These are phyloP conservation scores for Plantago major DNA, from an alignment of 257 asterid genomes.

Conservation along the genomic window DNA sequence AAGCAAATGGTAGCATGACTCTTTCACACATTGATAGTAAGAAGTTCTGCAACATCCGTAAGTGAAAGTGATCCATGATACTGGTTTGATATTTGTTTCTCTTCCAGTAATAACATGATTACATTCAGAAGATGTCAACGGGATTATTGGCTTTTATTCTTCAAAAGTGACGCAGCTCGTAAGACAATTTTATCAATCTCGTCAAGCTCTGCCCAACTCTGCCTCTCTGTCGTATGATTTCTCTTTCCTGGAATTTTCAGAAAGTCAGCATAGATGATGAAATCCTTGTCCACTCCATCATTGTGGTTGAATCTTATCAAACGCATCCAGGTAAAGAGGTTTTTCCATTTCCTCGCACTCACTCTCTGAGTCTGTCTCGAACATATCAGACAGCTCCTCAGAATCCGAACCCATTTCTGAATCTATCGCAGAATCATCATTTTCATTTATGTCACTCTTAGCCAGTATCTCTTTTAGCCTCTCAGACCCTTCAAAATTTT, in stretches of 20 bases:
- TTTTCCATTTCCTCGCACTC: constrained; percentile 44
- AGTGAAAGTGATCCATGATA: no score
- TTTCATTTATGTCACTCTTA: constrained; percentile 32
- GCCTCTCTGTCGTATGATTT: constrained; percentile 34
- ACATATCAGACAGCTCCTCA: constrained; percentile 79
- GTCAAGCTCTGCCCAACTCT: constrained; percentile 52
- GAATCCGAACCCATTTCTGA: constrained; percentile 57
- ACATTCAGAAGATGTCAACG: no score
- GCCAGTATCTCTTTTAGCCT: constrained; percentile 56
- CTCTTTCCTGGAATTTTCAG: constrained; percentile 53
- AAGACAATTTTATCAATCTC: constrained; percentile 78
- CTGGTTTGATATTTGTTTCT: no score
- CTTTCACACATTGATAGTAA: no score
- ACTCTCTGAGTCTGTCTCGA: constrained; percentile 64
- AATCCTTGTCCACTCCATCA: constrained; percentile 46
- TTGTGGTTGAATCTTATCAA: constrained; percentile 59
- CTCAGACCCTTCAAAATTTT: constrained; percentile 46
- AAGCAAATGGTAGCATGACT: no score
- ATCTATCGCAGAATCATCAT: constrained; percentile 30
- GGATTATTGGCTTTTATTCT: constrained; percentile 48
- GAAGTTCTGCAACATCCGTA: no score
- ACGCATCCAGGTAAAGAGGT: constrained; percentile 62
- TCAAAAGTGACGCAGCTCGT: constrained; percentile 83
- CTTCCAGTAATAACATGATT: no score
- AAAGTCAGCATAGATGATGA: constrained; percentile 63